phyloP scores from a whole-genome alignment of 2,329 filamentous ascomycete species.

The Talaromyces sp. region DNA sequence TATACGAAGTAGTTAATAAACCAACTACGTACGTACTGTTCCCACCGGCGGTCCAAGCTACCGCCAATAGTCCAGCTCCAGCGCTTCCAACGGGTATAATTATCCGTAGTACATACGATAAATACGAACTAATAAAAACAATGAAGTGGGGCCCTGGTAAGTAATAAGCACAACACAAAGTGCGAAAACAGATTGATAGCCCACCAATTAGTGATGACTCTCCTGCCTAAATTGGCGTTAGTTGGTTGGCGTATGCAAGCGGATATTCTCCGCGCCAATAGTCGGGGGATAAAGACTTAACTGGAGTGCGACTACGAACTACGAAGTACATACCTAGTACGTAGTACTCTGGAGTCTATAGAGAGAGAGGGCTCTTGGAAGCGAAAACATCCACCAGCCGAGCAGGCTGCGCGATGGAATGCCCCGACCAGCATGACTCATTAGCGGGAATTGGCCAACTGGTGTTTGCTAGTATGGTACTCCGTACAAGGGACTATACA shows the following conservation, averaged over 20 bases:
- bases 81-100: not conserved
- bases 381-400: not conserved
- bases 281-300: too few species aligned
- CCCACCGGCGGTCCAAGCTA: not conserved
- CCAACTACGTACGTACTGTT: too few species aligned
- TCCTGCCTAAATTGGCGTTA: not conserved
- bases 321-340: too few species aligned
- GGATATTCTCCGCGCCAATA: not conserved
- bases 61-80: too few species aligned
- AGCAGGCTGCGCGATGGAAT: not conserved
- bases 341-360: too few species aligned
- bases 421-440: not conserved
- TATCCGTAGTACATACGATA: not conserved
- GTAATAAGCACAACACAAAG: not conserved
- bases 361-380: not conserved
- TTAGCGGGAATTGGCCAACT: not conserved
- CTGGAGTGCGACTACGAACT: too few species aligned
- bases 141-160: too few species aligned
- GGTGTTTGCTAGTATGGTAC: not conserved
- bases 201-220: not conserved
- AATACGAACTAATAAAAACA: not conserved
- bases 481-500: not conserved
- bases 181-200: not conserved
- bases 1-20: not conserved
- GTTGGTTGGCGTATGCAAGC: not conserved